A percentile compares a stretch with the other conserved stretches of the same genome.
These are phyloP conservation scores for Paramarasmius palmivorus DNA, from an alignment of 1,284 basidiomycete genomes.

Conservation along the genomic window DNA sequence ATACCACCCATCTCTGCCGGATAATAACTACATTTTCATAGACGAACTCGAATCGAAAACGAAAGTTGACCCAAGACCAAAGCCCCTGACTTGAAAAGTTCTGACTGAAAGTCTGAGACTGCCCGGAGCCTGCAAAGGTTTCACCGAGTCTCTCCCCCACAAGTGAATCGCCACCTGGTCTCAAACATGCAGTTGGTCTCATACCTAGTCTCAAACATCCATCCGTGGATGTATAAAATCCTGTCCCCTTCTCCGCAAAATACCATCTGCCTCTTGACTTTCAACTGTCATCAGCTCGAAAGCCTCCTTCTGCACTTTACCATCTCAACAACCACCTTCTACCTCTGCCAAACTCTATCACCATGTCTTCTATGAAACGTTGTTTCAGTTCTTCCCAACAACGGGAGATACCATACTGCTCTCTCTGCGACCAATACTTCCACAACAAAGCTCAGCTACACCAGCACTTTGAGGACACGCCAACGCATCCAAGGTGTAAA, in stretches of 20 bases:
- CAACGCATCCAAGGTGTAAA: slow-evolving; percentile 8
- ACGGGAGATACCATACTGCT: slow-evolving; percentile 7
- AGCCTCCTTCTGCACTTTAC: neutral
- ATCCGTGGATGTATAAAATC: neutral
- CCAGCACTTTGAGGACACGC: neutral
- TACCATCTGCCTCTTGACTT: neutral
- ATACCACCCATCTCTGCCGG: too few species aligned
- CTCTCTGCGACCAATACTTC: slow-evolving; percentile 10
- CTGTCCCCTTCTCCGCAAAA: neutral
- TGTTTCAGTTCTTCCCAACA: neutral
- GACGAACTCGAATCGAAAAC: too few species aligned
- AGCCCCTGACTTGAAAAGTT: neutral
- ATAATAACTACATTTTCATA: too few species aligned
- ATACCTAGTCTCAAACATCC: neutral
- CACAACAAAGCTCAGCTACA: neutral
- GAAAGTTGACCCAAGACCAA: too few species aligned
- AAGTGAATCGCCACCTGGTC: too few species aligned
- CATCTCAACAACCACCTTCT: neutral
- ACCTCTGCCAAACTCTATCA: neutral
- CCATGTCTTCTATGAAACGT: slow-evolving; percentile 3
- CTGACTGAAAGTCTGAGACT: neutral
- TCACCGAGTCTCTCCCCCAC: too few species aligned
- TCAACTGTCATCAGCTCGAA: too few species aligned
- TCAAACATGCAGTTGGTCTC: too few species aligned
- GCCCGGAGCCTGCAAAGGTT: too few species aligned